These are phyloP conservation scores for Noccaea bulbosa DNA, from an alignment of 345 rosid species.

Conservation along the genomic window DNA sequence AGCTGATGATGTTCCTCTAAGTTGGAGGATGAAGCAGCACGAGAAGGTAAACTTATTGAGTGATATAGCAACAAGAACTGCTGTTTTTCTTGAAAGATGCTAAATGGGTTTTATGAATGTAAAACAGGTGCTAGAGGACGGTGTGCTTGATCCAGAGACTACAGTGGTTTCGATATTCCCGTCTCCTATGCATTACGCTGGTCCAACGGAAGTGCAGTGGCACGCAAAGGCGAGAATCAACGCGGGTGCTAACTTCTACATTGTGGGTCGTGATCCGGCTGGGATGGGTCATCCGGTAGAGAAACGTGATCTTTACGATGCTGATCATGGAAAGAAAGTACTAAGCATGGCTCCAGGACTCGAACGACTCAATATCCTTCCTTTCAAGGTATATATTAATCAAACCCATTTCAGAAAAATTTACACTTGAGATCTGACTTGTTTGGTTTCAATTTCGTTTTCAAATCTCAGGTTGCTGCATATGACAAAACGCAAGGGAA, in stretches of 20 bases:
- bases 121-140: constrained; percentile 87
- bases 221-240: constrained; percentile 98
- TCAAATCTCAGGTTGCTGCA: constrained; percentile 75
- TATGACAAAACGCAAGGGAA: constrained; percentile 93
- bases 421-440: constrained; percentile 2
- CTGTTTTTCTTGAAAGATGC: background rate
- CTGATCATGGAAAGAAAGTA: constrained; percentile 98
- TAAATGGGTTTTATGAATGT: constrained; percentile 1
- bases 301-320: constrained; percentile 93
- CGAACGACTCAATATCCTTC: constrained; percentile 93
- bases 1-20: constrained; percentile 97
- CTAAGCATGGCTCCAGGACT: constrained; percentile 97
- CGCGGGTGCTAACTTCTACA: constrained; percentile 98
- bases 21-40: constrained; percentile 98
- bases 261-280: constrained; percentile 99
- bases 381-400: constrained; percentile 72
- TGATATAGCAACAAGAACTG: too few relatives aligned
- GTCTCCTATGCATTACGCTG: constrained; percentile 99
- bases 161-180: constrained; percentile 98
- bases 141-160: constrained; percentile 98
- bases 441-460: background rate
- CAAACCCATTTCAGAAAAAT: constrained; percentile 16
- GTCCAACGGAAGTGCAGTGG: constrained; percentile 99
- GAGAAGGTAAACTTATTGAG: constrained; percentile 63
- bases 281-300: constrained; percentile 98